A percentile compares a stretch with the other conserved stretches of the same genome.
phyloP scores from a whole-genome alignment of 208 protist genomes.

The Crithidia sp. region DNA sequence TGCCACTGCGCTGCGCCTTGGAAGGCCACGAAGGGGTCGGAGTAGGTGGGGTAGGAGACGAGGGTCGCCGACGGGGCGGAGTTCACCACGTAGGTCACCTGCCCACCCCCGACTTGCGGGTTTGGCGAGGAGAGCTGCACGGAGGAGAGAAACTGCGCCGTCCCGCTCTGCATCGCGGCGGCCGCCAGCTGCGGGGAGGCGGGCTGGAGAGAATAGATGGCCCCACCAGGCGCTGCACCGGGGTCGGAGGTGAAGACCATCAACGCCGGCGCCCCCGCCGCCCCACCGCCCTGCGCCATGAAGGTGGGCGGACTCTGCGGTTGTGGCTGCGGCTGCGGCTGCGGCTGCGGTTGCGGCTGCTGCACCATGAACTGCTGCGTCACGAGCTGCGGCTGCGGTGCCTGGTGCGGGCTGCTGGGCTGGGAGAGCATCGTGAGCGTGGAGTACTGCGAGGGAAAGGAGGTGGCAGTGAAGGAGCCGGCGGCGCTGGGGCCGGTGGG shows the following conservation, averaged over 20 bases:
- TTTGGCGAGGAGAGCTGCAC: slow-evolving; percentile 20
- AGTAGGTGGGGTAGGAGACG: slow-evolving; percentile 12
- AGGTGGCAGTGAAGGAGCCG: not conserved
- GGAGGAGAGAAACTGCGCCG: slow-evolving; percentile 14
- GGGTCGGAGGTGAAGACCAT: slow-evolving; percentile 15
- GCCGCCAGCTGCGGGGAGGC: slow-evolving; percentile 15
- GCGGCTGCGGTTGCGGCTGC: slow-evolving; percentile 5
- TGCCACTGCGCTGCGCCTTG: slow-evolving; percentile 2
- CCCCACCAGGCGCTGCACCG: not conserved
- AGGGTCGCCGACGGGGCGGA: slow-evolving; percentile 4
- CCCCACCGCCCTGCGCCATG: slow-evolving; percentile 1
- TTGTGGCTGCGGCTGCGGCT: slow-evolving; percentile 1
- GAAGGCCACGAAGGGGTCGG: slow-evolving; percentile 7
- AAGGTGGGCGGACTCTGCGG: slow-evolving; percentile 10
- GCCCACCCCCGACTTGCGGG: slow-evolving; percentile 2
- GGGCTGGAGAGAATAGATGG: slow-evolving; percentile 19
- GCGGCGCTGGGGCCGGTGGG: slow-evolving; percentile 1
- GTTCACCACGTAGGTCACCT: slow-evolving; percentile 26
- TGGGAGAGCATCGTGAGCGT: slow-evolving; percentile 18
- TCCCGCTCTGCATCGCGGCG: slow-evolving; percentile 23
- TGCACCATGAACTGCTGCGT: slow-evolving; percentile 21
- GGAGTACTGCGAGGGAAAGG: slow-evolving; percentile 17
- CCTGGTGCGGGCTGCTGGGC: slow-evolving; percentile 15
- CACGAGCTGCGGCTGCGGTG: slow-evolving; percentile 19
- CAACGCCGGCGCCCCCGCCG: slow-evolving; percentile 10